Conservation (phyloP, 305 asterid species). For the Solanum hybrid region DNA sequence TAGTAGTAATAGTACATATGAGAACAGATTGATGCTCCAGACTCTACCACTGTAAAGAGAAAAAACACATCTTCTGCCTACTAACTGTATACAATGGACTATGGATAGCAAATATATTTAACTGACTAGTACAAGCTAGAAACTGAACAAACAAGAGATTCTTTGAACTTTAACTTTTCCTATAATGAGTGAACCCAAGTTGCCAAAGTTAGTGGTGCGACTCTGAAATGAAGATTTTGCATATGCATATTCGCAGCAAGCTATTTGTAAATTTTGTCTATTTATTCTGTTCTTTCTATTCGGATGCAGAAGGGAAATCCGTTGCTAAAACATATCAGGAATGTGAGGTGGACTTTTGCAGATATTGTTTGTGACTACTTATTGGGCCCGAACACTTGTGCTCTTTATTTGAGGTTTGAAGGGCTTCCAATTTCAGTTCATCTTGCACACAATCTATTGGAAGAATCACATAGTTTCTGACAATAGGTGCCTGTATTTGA, state of each 20-base stretch:
- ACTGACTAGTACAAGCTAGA: neutral
- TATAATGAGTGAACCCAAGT: neutral
- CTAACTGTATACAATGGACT: neutral
- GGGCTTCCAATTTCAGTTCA: slow-evolving; percentile 2
- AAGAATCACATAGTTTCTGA: neutral
- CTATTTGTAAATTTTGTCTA: neutral
- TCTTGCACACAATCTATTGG: neutral
- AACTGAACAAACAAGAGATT: neutral
- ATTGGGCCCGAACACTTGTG: slow-evolving; percentile 73
- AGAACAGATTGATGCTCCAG: neutral
- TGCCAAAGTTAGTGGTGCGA: neutral
- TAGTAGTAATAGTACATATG: neutral
- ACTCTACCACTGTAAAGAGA: neutral
- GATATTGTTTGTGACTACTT: slow-evolving; percentile 73
- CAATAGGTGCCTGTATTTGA: neutral
- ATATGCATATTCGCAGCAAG: neutral
- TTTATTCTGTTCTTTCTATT: slow-evolving; percentile 1
- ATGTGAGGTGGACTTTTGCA: slow-evolving; percentile 84
- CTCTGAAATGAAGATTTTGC: neutral
- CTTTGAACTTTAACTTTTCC: neutral
- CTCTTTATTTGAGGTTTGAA: slow-evolving; percentile 80
- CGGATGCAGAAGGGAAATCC: slow-evolving; percentile 91
- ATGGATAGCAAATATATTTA: neutral
- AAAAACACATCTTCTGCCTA: neutral
- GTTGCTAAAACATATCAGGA: slow-evolving; percentile 81